Conservation (phyloP, 345 rosid genomes). For the Eucalyptus curtisii region DNA sequence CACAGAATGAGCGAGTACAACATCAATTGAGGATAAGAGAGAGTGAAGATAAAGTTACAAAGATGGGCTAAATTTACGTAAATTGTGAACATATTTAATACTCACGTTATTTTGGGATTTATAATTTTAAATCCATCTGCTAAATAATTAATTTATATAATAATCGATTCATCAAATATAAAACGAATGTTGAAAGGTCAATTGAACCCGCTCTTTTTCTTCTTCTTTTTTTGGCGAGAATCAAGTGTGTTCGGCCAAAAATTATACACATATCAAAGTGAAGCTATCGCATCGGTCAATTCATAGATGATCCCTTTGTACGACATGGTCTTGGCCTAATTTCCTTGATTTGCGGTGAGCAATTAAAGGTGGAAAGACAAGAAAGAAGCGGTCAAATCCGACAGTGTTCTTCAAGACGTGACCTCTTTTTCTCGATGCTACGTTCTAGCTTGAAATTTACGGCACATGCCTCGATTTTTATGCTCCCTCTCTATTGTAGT, state of each 20-base stretch:
- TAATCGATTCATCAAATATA: neutral
- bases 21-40: no score
- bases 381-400: neutral
- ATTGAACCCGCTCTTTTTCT: neutral
- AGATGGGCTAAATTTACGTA: rapidly evolving
- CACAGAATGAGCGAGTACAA: rapidly evolving
- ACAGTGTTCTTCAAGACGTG: neutral
- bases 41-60: rapidly evolving
- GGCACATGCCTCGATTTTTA: neutral
- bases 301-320: neutral
- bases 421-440: neutral
- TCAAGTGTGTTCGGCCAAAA: neutral
- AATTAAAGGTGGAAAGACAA: neutral
- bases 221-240: neutral
- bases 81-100: no score
- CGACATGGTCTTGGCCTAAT: neutral
- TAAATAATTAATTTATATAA: no score
- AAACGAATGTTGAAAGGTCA: neutral
- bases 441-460: neutral
- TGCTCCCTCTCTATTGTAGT: neutral
- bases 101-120: no score
- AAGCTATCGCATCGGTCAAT: neutral
- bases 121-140: no score
- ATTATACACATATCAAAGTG: neutral
- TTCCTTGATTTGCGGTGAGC: neutral